phyloP scores from a whole-genome alignment of 2,329 filamentous ascomycete genomes.

The Sordariomycetes sp. region DNA sequence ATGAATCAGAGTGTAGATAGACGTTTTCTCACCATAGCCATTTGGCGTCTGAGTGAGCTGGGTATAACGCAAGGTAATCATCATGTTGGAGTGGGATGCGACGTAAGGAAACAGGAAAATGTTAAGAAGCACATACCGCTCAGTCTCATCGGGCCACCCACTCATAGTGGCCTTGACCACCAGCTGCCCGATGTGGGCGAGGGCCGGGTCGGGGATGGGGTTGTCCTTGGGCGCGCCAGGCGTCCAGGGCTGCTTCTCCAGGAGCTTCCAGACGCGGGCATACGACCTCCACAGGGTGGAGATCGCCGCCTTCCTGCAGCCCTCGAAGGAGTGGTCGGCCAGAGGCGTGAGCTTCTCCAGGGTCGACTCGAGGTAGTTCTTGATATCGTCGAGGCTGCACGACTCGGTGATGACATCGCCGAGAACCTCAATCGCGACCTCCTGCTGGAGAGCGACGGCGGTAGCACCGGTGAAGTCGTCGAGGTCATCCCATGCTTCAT shows the following conservation, averaged over 20 bases:
- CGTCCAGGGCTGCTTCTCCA: slow-evolving; percentile 51
- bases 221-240: slow-evolving; percentile 58
- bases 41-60: slow-evolving; percentile 99
- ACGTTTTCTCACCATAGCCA: slow-evolving; percentile 83
- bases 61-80: slow-evolving; percentile 90
- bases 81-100: slow-evolving; percentile 44
- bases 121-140: slow-evolving; percentile 62
- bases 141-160: slow-evolving; percentile 81
- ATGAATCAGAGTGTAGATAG: slow-evolving; percentile 27
- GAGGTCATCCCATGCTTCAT: slow-evolving; percentile 74
- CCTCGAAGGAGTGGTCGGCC: slow-evolving; percentile 82
- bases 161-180: slow-evolving; percentile 75
- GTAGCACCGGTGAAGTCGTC: slow-evolving; percentile 77
- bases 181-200: slow-evolving; percentile 66
- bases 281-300: slow-evolving; percentile 90
- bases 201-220: slow-evolving; percentile 27
- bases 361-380: slow-evolving; percentile 82
- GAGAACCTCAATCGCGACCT: slow-evolving; percentile 90
- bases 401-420: slow-evolving; percentile 87
- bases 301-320: slow-evolving; percentile 84
- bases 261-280: slow-evolving; percentile 78
- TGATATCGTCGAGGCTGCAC: slow-evolving; percentile 58
- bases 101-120: slow-evolving; percentile 5
- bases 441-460: slow-evolving; percentile 87
- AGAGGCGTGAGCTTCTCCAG: slow-evolving; percentile 73